Percentiles rank a stretch among this genome's conserved stretches.
phyloP scores from a whole-genome alignment of 305 asterid genomes.

The Fraxinus baroniana region DNA sequence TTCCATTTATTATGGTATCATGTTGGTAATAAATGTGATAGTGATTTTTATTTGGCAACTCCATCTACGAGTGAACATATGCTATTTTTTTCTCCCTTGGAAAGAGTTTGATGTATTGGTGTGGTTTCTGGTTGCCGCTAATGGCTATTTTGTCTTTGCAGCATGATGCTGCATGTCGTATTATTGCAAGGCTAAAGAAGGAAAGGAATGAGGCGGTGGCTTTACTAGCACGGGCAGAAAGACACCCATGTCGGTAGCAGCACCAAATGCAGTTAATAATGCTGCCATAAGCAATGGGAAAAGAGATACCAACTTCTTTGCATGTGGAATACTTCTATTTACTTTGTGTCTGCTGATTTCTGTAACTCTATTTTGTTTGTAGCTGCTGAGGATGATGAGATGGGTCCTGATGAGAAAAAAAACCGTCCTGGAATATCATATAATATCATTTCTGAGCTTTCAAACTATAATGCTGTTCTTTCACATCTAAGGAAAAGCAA shows the following conservation, averaged over 20 bases:
- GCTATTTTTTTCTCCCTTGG: too few species aligned
- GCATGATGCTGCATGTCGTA: slow-evolving; percentile 99
- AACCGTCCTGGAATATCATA: slow-evolving; percentile 74
- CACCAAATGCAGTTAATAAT: slow-evolving; percentile 41
- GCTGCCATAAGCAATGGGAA: slow-evolving; percentile 79
- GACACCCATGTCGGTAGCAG: slow-evolving; percentile 62
- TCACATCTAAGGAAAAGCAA: slow-evolving; percentile 88
- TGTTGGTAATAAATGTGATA: not conserved
- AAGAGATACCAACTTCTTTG: slow-evolving; percentile 55
- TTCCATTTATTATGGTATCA: too few species aligned
- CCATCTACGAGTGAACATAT: too few species aligned
- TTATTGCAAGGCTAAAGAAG: slow-evolving; percentile 91
- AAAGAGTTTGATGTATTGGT: not conserved
- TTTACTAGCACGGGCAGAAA: slow-evolving; percentile 77
- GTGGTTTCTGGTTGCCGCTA: not conserved
- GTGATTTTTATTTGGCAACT: too few species aligned
- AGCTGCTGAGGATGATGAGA: slow-evolving; percentile 76
- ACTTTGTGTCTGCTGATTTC: slow-evolving; percentile 19
- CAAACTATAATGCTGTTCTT: slow-evolving; percentile 75
- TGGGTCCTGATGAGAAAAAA: slow-evolving; percentile 74
- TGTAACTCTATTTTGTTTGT: slow-evolving; percentile 26
- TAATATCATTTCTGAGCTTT: slow-evolving; percentile 70
- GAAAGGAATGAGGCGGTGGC: slow-evolving; percentile 93
- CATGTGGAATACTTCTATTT: not conserved
- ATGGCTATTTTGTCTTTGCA: slow-evolving; percentile 33